Conservation (phyloP, 805 yeast genomes). For the Kodamaea kaohsiungensis region DNA sequence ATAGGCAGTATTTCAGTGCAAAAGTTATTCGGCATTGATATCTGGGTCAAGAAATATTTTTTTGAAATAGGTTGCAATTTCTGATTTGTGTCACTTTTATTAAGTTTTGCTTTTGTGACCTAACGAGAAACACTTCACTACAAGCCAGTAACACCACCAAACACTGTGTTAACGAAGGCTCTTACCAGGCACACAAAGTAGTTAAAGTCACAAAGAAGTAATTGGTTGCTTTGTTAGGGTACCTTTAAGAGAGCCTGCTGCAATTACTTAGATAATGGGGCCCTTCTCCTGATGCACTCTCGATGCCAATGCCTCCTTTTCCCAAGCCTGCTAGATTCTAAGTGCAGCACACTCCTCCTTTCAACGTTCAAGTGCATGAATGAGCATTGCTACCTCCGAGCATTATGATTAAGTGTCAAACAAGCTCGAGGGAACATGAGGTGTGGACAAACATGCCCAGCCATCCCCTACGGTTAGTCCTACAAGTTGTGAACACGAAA, state of each 20-base stretch:
- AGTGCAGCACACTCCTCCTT: not conserved
- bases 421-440: not conserved
- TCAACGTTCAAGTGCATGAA: not conserved
- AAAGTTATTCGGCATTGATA: not conserved
- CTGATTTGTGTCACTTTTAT: not conserved
- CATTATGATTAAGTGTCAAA: not conserved
- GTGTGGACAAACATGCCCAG: not conserved
- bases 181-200: not conserved
- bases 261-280: not conserved
- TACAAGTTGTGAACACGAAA: not conserved
- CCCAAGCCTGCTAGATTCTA: not conserved
- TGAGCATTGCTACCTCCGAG: not conserved
- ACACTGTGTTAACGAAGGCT: not conserved
- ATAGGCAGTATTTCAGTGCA: not conserved
- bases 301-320: not conserved
- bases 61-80: constrained; percentile 2
- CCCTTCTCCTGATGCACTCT: not conserved
- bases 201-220: not conserved
- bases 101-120: not conserved
- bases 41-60: constrained; percentile 1
- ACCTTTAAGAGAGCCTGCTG: not conserved
- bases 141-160: not conserved
- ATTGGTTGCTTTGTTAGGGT: not conserved
- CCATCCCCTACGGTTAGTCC: not conserved
- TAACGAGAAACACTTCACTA: not conserved